Percentiles rank a stretch among this genome's conserved stretches.
phyloP scores from a whole-genome alignment of 164 flowering plant genomes.

The Sedum album region DNA sequence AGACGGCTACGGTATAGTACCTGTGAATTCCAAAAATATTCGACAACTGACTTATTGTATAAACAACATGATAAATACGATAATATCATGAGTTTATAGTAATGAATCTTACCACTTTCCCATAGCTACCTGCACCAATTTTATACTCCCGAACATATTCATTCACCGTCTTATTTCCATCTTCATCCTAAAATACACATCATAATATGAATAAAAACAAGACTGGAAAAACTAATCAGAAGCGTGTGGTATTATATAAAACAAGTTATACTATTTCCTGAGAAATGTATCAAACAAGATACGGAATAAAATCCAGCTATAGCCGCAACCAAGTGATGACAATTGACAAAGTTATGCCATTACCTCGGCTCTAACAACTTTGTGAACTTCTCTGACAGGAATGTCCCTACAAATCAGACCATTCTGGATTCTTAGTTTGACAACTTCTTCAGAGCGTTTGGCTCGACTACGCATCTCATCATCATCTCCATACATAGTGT shows the following conservation, averaged over 20 bases:
- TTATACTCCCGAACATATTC: constrained; percentile 59
- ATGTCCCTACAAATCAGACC: constrained; percentile 71
- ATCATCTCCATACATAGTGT: constrained; percentile 28
- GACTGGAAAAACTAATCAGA: background rate
- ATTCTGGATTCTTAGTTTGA: constrained; percentile 37
- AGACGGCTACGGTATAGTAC: constrained; percentile 59
- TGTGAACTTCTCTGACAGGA: too few relatives aligned
- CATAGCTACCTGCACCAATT: constrained; percentile 93
- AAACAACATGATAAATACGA: background rate
- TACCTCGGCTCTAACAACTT: constrained; percentile 82
- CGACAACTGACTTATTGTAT: background rate
- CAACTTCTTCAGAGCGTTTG: too few relatives aligned
- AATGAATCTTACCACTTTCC: constrained; percentile 75
- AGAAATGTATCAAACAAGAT: too few relatives aligned
- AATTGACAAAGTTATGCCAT: constrained; percentile 1
- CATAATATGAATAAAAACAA: constrained; percentile 41
- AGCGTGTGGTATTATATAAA: background rate
- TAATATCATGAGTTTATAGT: background rate
- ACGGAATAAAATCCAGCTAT: background rate
- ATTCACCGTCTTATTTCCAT: too few relatives aligned
- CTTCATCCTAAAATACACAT: too few relatives aligned
- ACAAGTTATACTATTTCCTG: background rate
- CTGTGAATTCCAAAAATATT: constrained; percentile 25
- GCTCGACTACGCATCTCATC: constrained; percentile 25
- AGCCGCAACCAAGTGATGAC: too few relatives aligned